phyloP scores from a whole-genome alignment of 1,139 yeast genomes.

The Suhomyces panamericanus region DNA sequence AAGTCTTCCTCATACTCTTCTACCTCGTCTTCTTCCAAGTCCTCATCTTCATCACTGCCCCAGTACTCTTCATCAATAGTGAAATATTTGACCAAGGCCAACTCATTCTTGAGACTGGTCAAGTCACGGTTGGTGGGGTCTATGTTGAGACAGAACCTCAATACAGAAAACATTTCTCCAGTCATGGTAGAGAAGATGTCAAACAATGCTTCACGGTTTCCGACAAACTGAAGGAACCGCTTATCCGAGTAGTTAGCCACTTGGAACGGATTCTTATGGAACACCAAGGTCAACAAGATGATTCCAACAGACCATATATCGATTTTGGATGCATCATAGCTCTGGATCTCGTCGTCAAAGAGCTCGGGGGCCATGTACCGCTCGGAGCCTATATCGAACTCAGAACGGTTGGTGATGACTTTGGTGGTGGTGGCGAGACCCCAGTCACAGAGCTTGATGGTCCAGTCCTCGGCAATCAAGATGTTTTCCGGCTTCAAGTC shows the following conservation, averaged over 20 bases:
- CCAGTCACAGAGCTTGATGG: constrained; percentile 86
- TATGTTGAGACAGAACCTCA: constrained; percentile 74
- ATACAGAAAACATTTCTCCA: constrained; percentile 78
- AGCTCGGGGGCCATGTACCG: constrained; percentile 98
- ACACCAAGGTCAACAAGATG: constrained; percentile 78
- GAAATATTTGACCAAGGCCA: constrained; percentile 61
- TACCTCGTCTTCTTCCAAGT: constrained; percentile 29
- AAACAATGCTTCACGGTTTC: constrained; percentile 84
- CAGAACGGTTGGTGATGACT: constrained; percentile 51
- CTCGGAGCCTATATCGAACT: constrained; percentile 91
- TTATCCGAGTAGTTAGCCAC: constrained; percentile 85
- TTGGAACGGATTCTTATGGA: constrained; percentile 86
- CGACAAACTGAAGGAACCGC: constrained; percentile 81
- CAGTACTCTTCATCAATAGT: constrained; percentile 80
- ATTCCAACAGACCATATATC: constrained; percentile 95
- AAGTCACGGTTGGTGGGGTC: constrained; percentile 87
- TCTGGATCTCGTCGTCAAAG: constrained; percentile 57
- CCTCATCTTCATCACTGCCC: constrained; percentile 49
- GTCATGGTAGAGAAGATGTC: constrained; percentile 92
- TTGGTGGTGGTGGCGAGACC: constrained; percentile 77
- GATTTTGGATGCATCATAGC: constrained; percentile 81
- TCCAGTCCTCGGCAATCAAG: constrained; percentile 74
- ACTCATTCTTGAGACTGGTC: constrained; percentile 56
- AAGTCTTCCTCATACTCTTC: constrained; percentile 24
- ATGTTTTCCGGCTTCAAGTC: constrained; percentile 92